phyloP scores from a whole-genome alignment of 108 stramenopile species.

The Conticribra guillardii region DNA sequence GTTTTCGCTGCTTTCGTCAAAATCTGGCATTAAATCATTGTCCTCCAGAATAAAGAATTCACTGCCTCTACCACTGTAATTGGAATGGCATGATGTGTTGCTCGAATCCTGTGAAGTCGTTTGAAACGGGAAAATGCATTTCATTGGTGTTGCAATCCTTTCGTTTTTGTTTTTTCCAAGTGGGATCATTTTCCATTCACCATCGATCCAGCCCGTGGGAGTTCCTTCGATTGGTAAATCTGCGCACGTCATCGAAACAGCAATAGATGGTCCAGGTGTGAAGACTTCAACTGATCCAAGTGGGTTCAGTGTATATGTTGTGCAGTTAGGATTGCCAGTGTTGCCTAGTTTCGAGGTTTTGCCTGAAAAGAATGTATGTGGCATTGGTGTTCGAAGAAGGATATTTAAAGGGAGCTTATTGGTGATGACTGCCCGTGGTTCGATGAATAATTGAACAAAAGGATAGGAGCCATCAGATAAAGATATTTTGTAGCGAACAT shows the following conservation, averaged over 20 bases:
- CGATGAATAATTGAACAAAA: conserved; percentile 62
- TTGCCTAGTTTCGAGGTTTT: conserved; percentile 7
- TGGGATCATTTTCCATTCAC: conserved; percentile 78
- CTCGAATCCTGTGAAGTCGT: conserved; percentile 29
- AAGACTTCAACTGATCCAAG: conserved; percentile 71
- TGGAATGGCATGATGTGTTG: conserved; percentile 18
- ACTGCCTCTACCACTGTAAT: conserved; percentile 33
- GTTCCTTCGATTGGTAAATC: conserved; percentile 73
- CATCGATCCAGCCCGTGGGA: conserved; percentile 78
- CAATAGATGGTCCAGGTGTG: conserved; percentile 83
- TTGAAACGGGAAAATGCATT: conserved; percentile 68
- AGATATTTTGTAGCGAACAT: conserved; percentile 51
- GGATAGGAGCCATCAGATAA: conserved; percentile 57
- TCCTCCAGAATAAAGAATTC: conserved; percentile 61
- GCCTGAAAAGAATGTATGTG: conserved; percentile 81
- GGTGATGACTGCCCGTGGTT: conserved; percentile 68
- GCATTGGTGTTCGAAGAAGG: conserved; percentile 81
- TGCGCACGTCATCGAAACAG: conserved; percentile 63
- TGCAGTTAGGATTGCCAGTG: conserved; percentile 16
- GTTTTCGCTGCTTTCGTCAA: neutral
- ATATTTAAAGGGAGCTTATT: conserved; percentile 73
- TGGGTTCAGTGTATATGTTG: conserved; percentile 53
- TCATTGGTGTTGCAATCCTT: conserved; percentile 73
- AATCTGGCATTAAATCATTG: neutral
- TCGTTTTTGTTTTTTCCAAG: conserved; percentile 52